Base-by-base conservation (phyloP, 768 basidiomycete genomes). In the Royoungia palumana region DNA sequence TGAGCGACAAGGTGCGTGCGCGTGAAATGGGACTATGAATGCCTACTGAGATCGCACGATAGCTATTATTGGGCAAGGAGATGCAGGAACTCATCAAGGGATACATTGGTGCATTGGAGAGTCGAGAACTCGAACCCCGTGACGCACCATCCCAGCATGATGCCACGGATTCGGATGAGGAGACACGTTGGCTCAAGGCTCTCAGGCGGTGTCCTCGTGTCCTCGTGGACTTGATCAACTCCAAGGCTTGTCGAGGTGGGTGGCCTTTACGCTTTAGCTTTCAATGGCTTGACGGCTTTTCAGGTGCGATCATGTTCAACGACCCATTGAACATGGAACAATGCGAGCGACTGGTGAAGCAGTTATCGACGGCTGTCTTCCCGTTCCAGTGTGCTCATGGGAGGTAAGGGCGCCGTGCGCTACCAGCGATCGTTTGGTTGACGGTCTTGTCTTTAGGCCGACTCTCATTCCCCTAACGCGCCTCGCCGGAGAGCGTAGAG, bases 331-430 rank as follows among this genome's bases (percentile, higher is more conserved):
- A 73, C 13, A 46, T 70, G 7, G 74, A 74, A 30, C 91, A 96
- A 62, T 90, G 91, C 64, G 64, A 77, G 56, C 70, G 74, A 40
- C 77, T 99, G 35, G 74, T 98, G 38, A 58, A 61, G 6, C 77
- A 82, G 55, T 75, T 99, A 24, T 75, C 85, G 9, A 65, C 76
- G 52, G 91, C 92, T 3, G 75, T 77, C 4, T 87, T 90, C 59
- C 94, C 95, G 2, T 97, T 96, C 68, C 90, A 91, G 64, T 99
- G 96, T 70, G 96, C 96, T 27, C 96, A 99, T 68, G 96, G 95
- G 63, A 77, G 89, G 89, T 87, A 51, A 37, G 51, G 21, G 4
- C 3, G 6, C 6, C 19, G 19, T 28, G 9, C n/a, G 12, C 20
- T 39, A 32, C 41, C 6, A 20, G 27, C 12, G 21, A 24, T 36